Evolutionary conservation across 257 asterid genomes (phyloP), one percentile per base, ranked within the genome.

Genomic region (Solanum tarijense): DNA sequence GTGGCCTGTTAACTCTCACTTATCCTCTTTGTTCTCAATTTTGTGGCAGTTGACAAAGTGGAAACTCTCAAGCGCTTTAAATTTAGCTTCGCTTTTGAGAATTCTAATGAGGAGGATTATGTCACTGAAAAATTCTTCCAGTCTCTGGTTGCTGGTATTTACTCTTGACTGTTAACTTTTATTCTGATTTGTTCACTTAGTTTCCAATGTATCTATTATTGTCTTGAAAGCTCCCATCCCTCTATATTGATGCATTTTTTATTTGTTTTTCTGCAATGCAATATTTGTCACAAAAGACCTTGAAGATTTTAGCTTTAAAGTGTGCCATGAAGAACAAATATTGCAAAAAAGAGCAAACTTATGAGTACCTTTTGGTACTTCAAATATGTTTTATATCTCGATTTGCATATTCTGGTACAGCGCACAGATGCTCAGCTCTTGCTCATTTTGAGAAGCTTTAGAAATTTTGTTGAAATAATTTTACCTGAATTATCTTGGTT

Each of bases 21-120:
- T 48, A 52, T 82, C 43, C 58, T 82, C 69, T 29, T 76, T 82
- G 43, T 82, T 48, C 69, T n/a, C 84, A n/a, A 87, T 89, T 72
- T 89, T 68, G 86, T 92, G 88, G 92, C 96, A 97, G 99, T 96
- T 94, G 95, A 97, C 92, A 97, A 97, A 89, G 94, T 97, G 90
- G 94, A 92, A 87, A 79, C 98, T 31, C 90, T 97, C 93, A 95
- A 83, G 94, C 94, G 79, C 83, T 97, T 95, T 90, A 97, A 92
- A 89, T 97, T 97, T 92, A 95, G 99, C 94, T 92, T 97, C 92
- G 98, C 99, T 83, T 97, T 97, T 89, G 99, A 97, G 92, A 97
- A 97, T 92, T 97, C 99, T 66, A 97, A 95, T 41, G 99, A 94
- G 91, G 99, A 97, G 92, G 99, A 97, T 91, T 97, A 97, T 89